These are phyloP conservation scores for Prunus dulcis DNA, from an alignment of 306 rosid species.

Conservation along the genomic window DNA sequence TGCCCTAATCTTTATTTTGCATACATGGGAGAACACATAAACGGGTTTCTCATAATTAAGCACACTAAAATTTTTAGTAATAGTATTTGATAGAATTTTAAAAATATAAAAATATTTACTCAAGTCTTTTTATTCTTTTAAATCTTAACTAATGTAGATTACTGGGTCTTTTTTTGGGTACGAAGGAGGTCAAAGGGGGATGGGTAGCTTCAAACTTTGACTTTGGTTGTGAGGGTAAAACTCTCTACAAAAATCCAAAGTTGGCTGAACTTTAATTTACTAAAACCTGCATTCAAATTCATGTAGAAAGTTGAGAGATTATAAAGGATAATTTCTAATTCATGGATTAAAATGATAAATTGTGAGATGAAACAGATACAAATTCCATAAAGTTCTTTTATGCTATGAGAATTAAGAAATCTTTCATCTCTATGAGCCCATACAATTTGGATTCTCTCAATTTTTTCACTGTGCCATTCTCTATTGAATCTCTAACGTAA, in stretches of 20 bases:
- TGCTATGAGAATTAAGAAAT: neutral
- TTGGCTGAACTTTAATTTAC: no score
- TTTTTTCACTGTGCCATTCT: neutral
- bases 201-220: neutral
- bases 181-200: neutral
- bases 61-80: neutral
- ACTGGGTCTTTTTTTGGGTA: neutral
- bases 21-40: neutral
- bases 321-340: neutral
- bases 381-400: no score
- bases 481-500: neutral
- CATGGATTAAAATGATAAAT: neutral
- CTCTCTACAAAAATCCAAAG: neutral
- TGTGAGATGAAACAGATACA: neutral
- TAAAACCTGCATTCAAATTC: neutral
- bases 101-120: neutral
- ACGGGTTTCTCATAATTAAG: neutral
- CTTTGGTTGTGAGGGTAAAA: neutral
- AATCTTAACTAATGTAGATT: neutral
- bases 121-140: neutral
- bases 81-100: neutral
- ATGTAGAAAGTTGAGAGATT: neutral
- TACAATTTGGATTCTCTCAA: neutral
- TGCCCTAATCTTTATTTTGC: slow-evolving; percentile 12
- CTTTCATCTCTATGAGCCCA: neutral